Base-by-base conservation (phyloP, 345 rosid genomes). In the Gossypium raimondii region DNA sequence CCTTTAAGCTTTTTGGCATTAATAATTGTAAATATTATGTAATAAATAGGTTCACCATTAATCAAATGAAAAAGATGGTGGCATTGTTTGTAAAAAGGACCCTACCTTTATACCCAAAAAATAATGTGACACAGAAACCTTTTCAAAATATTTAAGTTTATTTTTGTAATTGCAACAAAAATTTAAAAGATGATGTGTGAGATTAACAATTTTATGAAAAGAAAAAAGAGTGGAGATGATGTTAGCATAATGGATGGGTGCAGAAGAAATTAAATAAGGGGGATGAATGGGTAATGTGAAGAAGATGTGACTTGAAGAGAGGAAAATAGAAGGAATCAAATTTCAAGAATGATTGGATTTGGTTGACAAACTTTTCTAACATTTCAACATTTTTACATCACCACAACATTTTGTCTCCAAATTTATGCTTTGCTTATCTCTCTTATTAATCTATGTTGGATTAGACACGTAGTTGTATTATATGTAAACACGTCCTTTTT, bases 371-470 rank as follows among this genome's bases (percentile, higher is more conserved):
- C 50, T 51, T 73, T 53, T 20, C 20, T n/a, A 14, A 20, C 11
- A 71, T 53, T 53, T 81, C 78, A 77, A 81, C 78, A 77, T 47
- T 75, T 72, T 9, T 6, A 56, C 11, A 18, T n/a, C 13, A 12
- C 62, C 11, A 10, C 22, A 20, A 25, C 11, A 72, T 61, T 50
- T 50, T 56, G 70, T 66, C 73, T 43, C 24, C 34, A 61, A 52
- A 68, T 9, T 11, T 48, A 48, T 14, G 14, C 13, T 48, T 48
- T 10, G 41, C 41, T 34, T 34, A 34, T 5, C 38, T 34, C 7
- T 34, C 0, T 34, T 34, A 34, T 34, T 34, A 4, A 34, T 34
- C 41, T 34, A 4, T 34, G 7, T 34, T n/a, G n/a, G n/a, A n/a
- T n/a, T n/a, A n/a, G n/a, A n/a, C n/a, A n/a, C n/a, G n/a, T n/a